Percentiles rank a stretch among this genome's conserved stretches.
Conservation (phyloP, 306 rosid species). For the Comarum palustre region DNA sequence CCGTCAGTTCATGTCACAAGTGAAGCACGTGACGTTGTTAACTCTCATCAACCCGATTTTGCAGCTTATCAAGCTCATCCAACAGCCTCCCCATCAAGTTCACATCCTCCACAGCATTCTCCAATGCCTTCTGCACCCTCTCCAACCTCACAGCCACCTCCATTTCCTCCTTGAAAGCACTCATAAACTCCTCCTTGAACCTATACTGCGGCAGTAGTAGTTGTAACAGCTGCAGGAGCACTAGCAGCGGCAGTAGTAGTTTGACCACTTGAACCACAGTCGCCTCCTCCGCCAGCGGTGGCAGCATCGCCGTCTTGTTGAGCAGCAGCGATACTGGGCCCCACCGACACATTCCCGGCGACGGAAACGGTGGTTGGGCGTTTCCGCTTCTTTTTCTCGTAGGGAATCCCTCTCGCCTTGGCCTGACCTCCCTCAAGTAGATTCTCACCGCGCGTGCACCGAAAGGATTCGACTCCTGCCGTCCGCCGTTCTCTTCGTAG, state of each 20-base stretch:
- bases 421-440: slow-evolving; percentile 90
- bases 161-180: slow-evolving; percentile 91
- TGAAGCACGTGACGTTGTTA: too few relatives aligned
- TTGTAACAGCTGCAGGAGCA: slow-evolving; percentile 21
- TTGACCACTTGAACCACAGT: slow-evolving; percentile 7
- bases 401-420: slow-evolving; percentile 89
- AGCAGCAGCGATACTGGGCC: neutral
- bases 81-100: slow-evolving; percentile 91
- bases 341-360: slow-evolving; percentile 32
- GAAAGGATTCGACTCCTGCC: slow-evolving; percentile 82
- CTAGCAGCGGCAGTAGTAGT: neutral
- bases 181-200: slow-evolving; percentile 69
- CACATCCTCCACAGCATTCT: slow-evolving; percentile 68
- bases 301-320: neutral
- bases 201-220: slow-evolving; percentile 41
- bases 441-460: slow-evolving; percentile 78
- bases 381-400: slow-evolving; percentile 89
- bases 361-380: slow-evolving; percentile 30
- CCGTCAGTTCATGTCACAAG: too few relatives aligned
- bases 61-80: slow-evolving; percentile 92
- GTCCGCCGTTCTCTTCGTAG: slow-evolving; percentile 89
- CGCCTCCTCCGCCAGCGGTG: neutral
- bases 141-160: slow-evolving; percentile 68
- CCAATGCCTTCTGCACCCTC: slow-evolving; percentile 85
- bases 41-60: slow-evolving; percentile 44